Base-by-base conservation (phyloP, 1,284 basidiomycete genomes). In the Ganoderma lucidum region DNA sequence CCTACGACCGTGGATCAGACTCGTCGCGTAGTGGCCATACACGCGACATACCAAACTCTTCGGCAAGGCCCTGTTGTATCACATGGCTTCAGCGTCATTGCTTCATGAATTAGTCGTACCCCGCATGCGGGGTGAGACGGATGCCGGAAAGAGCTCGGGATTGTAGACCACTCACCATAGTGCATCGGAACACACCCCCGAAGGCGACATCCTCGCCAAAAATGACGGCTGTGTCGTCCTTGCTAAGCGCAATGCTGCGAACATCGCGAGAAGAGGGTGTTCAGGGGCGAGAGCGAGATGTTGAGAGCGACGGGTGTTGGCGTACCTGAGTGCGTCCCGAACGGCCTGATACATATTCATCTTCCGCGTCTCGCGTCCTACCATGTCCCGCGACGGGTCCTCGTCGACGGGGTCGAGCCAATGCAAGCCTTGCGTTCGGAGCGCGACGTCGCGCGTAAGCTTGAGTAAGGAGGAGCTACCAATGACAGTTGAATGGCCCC, bases 171-270 rank as follows among this genome's bases (percentile, higher is more conserved):
- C 84, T 69, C 71, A 92, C 91, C 92, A 93, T 93, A 0, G 92
- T 93, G 73, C 93, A 95, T 68, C 96, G 87, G 78, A 98, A 98
- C 3, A 98, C 96, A 6, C 96, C 96, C 19, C 96, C 96, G 73
- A 97, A 97, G 1, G 93, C 93, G 60, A 97, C 95, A 74, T 97
- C 96, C 79, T 90, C 96, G n/a, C 97, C 96, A 76, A 98, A 98
- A 0, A 98, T 90, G 12, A 96, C 90, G 0, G 96, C 90, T 60
- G 85, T 93, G 56, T 96, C 93, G 77, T 98, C 96, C 75, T 93
- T 95, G 55, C 86, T 83, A n/a, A 97, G 80, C 3, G 93, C 93
- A 68, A 92, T 94, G 65, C 95, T 95, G 73, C 0, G 63, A n/a
- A 62, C 62, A 42, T n/a, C 48, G 58, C 53, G 51, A 60, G 53